Evolutionary conservation across 306 rosid species (phyloP).

Genomic region (Elaeagnus macrophylla): DNA sequence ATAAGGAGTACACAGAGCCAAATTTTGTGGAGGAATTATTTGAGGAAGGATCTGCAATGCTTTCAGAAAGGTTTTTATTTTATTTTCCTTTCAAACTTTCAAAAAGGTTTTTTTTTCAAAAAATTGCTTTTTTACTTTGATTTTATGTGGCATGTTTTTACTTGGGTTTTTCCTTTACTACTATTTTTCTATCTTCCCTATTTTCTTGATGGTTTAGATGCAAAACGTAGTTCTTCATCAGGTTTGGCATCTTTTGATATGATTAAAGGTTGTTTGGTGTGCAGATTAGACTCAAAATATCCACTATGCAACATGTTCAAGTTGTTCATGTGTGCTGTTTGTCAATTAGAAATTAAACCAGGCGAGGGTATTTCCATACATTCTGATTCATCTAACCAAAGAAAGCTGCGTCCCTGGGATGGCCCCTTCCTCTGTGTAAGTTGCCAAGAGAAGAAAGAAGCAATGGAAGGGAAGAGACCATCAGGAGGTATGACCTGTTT

Average conservation of each 20-base stretch:
- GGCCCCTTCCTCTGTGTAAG: conserved; percentile 94
- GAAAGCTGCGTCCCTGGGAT: conserved; percentile 88
- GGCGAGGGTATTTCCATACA: conserved; percentile 91
- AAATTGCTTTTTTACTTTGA: no score
- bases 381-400: conserved; percentile 44
- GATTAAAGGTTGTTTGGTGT: conserved; percentile 22
- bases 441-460: conserved; percentile 97
- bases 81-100: no score
- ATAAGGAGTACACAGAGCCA: conserved; percentile 68
- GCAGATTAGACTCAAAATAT: conserved; percentile 88
- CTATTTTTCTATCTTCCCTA: no score
- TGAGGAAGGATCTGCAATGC: conserved; percentile 95
- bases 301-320: conserved; percentile 98
- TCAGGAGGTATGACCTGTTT: conserved; percentile 48
- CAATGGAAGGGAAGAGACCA: conserved; percentile 96
- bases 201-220: no score
- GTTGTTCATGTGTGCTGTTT: conserved; percentile 89
- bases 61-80: conserved; percentile 68
- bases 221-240: no score
- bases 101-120: no score
- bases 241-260: conserved; percentile 11
- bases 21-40: conserved; percentile 69
- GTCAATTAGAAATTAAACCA: conserved; percentile 88
- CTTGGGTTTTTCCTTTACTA: no score
- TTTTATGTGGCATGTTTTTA: no score